phyloP scores from a whole-genome alignment of 2,329 filamentous ascomycete species.

The Tolypocladium inflatum region DNA sequence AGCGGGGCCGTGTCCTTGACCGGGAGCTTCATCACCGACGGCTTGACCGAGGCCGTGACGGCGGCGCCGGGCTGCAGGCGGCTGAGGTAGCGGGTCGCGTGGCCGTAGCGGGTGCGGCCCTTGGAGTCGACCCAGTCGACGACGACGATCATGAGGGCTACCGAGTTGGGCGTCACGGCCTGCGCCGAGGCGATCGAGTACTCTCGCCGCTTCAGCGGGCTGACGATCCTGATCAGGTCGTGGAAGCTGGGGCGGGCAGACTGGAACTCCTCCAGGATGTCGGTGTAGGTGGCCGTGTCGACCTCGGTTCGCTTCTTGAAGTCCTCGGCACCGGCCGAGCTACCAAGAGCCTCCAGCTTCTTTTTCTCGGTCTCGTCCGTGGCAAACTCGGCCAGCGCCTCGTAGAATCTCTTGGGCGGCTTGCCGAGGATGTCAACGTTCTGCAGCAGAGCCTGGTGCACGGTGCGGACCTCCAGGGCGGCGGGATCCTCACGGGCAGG shows the following conservation, averaged over 20 bases:
- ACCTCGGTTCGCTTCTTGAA: constrained; percentile 90
- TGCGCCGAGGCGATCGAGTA: constrained; percentile 99
- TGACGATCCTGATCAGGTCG: constrained; percentile 79
- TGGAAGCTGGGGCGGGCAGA: constrained; percentile 85
- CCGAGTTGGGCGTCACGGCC: constrained; percentile 81
- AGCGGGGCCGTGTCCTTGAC: constrained; percentile 77
- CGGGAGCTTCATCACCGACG: constrained; percentile 98
- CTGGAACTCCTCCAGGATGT: constrained; percentile 79
- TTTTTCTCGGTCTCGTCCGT: constrained; percentile 74
- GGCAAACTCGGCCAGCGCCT: constrained; percentile 79
- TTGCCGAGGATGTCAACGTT: constrained; percentile 96
- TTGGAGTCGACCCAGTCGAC: constrained; percentile 89
- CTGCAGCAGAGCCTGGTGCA: constrained; percentile 84
- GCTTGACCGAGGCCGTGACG: constrained; percentile 91
- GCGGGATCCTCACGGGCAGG: constrained; percentile 69
- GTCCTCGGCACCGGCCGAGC: constrained; percentile 72
- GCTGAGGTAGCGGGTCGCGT: constrained; percentile 86
- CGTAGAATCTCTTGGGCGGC: constrained; percentile 96
- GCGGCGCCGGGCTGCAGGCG: constrained; percentile 63
- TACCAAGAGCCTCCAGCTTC: constrained; percentile 65
- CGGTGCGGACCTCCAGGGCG: constrained; percentile 76
- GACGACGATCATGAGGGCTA: constrained; percentile 92
- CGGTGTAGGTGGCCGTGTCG: constrained; percentile 84
- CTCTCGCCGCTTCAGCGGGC: constrained; percentile 89
- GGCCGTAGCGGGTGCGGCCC: constrained; percentile 83